A percentile compares a stretch with the other conserved stretches of the same genome.
phyloP scores from a whole-genome alignment of 2,329 filamentous ascomycete genomes.

The Aspergillus carbonarius region DNA sequence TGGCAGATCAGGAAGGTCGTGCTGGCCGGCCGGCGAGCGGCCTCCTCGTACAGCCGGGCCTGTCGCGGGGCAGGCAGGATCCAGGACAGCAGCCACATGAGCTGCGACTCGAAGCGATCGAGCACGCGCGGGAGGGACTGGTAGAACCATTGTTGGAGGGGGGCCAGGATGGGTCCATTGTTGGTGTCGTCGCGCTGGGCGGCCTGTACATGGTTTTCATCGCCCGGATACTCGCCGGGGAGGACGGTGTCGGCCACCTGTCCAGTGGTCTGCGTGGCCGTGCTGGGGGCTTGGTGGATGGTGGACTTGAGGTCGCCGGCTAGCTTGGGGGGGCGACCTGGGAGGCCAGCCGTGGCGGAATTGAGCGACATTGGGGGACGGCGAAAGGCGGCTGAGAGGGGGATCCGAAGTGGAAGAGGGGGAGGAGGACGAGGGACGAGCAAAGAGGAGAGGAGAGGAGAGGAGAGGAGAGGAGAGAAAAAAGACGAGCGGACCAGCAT shows the following conservation, averaged over 20 bases:
- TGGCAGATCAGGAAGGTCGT: conserved; percentile 35
- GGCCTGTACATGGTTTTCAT: conserved; percentile 13
- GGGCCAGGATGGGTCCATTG: conserved; percentile 18
- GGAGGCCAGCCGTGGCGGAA: conserved; percentile 23
- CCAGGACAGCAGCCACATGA: conserved; percentile 25
- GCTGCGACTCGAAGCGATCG: conserved; percentile 27
- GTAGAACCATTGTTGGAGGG: conserved; percentile 18
- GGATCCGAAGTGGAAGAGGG: too few species aligned
- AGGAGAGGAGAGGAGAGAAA: too few species aligned
- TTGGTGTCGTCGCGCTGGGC: conserved; percentile 9
- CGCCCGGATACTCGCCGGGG: conserved; percentile 30
- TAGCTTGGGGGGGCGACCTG: conserved; percentile 17
- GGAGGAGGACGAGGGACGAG: too few species aligned
- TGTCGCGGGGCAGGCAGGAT: conserved; percentile 29
- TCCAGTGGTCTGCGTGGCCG: conserved; percentile 18
- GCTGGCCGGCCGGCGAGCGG: conserved; percentile 30
- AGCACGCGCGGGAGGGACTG: conserved; percentile 23
- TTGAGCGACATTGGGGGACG: conserved; percentile 33
- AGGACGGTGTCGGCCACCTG: conserved; percentile 20
- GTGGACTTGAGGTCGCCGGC: conserved; percentile 17
- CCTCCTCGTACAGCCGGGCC: conserved; percentile 29
- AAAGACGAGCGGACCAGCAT: too few species aligned
- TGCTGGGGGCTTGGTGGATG: conserved; percentile 13
- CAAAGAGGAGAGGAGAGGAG: too few species aligned
- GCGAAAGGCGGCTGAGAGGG: too few species aligned